phyloP scores from a whole-genome alignment of 2,329 filamentous ascomycete genomes.

The Elsinoe ampelina region DNA sequence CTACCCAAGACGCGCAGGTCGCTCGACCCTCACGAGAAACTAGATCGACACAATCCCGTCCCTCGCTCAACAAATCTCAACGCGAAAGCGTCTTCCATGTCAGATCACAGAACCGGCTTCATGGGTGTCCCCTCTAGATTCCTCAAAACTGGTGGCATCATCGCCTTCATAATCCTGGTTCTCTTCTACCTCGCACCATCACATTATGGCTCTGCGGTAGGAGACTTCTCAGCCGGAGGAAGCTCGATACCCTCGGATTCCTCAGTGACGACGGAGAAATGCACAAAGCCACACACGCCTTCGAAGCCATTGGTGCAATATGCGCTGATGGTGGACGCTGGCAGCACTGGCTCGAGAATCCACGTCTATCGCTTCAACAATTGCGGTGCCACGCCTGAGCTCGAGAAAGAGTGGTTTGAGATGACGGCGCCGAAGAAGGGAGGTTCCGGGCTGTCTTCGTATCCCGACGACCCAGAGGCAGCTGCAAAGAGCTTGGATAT shows the following conservation, averaged over 20 bases:
- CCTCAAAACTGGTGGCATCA: slow-evolving; percentile 52
- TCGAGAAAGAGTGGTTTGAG: slow-evolving; percentile 87
- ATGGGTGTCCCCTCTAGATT: slow-evolving; percentile 54
- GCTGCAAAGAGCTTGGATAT: slow-evolving; percentile 84
- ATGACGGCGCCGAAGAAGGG: slow-evolving; percentile 82
- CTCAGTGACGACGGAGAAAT: slow-evolving; percentile 61
- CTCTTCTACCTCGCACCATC: slow-evolving; percentile 46
- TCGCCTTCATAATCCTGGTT: slow-evolving; percentile 49
- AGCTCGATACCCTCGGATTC: slow-evolving; percentile 39
- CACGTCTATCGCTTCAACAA: slow-evolving; percentile 99
- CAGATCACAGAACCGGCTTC: slow-evolving; percentile 37
- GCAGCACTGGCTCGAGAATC: slow-evolving; percentile 93
- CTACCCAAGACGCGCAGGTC: slow-evolving; percentile 30
- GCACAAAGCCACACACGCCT: slow-evolving; percentile 71
- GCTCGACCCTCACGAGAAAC: slow-evolving; percentile 39
- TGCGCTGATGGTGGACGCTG: slow-evolving; percentile 96
- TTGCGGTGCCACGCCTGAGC: slow-evolving; percentile 86
- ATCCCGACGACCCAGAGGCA: slow-evolving; percentile 72
- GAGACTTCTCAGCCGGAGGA: slow-evolving; percentile 23
- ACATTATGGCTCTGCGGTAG: background rate
- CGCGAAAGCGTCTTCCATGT: slow-evolving; percentile 25
- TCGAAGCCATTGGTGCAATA: slow-evolving; percentile 95
- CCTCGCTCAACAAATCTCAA: slow-evolving; percentile 16
- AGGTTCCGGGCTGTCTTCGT: slow-evolving; percentile 73
- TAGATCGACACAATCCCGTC: slow-evolving; percentile 31